These are phyloP conservation scores for Endoconidiophora polonica DNA, from an alignment of 2,329 filamentous ascomycete species.

Conservation along the genomic window DNA sequence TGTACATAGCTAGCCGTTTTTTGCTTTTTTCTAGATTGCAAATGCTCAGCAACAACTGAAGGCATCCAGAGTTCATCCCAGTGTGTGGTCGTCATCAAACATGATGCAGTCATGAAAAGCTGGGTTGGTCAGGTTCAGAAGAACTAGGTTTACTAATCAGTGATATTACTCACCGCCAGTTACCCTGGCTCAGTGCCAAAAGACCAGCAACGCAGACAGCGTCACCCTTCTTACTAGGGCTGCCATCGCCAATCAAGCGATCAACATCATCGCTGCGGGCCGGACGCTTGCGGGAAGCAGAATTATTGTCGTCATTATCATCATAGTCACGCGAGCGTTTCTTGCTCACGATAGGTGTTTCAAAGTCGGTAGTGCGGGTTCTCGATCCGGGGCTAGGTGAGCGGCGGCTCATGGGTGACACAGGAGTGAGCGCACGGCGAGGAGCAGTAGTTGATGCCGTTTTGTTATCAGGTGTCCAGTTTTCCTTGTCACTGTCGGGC, in stretches of 20 bases:
- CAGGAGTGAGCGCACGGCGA: slow-evolving; percentile 18
- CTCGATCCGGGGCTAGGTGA: slow-evolving; percentile 4
- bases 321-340: slow-evolving; percentile 9
- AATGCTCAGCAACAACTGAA: background rate
- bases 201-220: slow-evolving; percentile 82
- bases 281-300: slow-evolving; percentile 16
- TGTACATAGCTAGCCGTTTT: background rate
- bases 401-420: slow-evolving; percentile 23
- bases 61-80: background rate
- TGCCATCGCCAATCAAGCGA: slow-evolving; percentile 54
- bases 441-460: slow-evolving; percentile 18
- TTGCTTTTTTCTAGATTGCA: background rate
- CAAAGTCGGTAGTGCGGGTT: background rate
- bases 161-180: slow-evolving; percentile 37
- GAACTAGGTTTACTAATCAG: background rate
- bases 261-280: slow-evolving; percentile 43
- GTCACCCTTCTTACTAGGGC: slow-evolving; percentile 60
- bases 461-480: slow-evolving; percentile 49
- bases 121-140: too few relatives aligned
- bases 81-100: too few relatives aligned
- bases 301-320: background rate
- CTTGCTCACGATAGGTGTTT: slow-evolving; percentile 20
- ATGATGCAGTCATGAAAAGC: too few relatives aligned
- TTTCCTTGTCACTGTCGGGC: slow-evolving; percentile 64
- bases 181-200: slow-evolving; percentile 77